Evolutionary conservation across 2,329 filamentous ascomycete species (phyloP).

Genomic region (Plenodomus lindquistii): DNA sequence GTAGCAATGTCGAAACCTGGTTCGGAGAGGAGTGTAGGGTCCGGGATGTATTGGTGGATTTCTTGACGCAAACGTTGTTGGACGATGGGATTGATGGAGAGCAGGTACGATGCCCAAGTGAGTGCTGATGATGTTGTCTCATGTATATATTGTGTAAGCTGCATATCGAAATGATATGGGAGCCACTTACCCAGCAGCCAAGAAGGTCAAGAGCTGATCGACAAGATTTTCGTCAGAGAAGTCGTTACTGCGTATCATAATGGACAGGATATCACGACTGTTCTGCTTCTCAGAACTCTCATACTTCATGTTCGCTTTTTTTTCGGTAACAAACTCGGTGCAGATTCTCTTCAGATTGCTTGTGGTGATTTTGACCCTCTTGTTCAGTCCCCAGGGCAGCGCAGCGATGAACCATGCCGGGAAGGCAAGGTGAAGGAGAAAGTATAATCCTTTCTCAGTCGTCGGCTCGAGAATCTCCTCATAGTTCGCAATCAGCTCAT

Average conservation of each 20-base stretch:
- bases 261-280: constrained; percentile 50
- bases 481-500: constrained; percentile 49
- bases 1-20: constrained; percentile 34
- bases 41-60: constrained; percentile 64
- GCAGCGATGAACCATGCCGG: constrained; percentile 44
- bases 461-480: constrained; percentile 52
- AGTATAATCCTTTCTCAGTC: constrained; percentile 53
- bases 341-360: constrained; percentile 48
- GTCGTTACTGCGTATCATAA: constrained; percentile 56
- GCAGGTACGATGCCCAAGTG: constrained; percentile 73
- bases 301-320: constrained; percentile 46
- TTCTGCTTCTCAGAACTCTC: constrained; percentile 34
- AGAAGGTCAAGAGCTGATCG: constrained; percentile 60
- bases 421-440: constrained; percentile 46
- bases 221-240: constrained; percentile 58
- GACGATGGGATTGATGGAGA: constrained; percentile 67
- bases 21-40: constrained; percentile 20
- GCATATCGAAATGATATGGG: background rate
- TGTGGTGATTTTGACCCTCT: constrained; percentile 45
- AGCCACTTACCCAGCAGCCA: constrained; percentile 56
- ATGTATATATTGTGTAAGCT: constrained; percentile 51
- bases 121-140: constrained; percentile 77
- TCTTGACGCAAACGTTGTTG: constrained; percentile 71
- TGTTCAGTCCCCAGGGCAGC: constrained; percentile 55
- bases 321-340: constrained; percentile 53